These are phyloP conservation scores for Colletotrichum sp. DNA, from an alignment of 2,329 filamentous ascomycete species.

Conservation along the genomic window DNA sequence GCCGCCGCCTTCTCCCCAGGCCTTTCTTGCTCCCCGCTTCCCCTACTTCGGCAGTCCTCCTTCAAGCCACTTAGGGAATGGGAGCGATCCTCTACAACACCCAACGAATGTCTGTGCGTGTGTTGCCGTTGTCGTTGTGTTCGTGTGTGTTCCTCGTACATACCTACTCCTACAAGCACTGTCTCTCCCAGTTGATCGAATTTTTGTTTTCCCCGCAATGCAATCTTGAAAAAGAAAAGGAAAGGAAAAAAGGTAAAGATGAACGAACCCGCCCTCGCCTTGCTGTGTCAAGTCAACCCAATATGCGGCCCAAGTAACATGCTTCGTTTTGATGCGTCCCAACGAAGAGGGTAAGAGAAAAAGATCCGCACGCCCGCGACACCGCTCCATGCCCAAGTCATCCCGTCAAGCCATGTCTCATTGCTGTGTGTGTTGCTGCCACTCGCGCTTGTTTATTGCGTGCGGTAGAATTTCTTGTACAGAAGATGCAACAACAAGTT, in stretches of 20 bases:
- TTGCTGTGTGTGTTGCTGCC: background rate
- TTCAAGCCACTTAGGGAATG: background rate
- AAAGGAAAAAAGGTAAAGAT: background rate
- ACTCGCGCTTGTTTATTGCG: slow-evolving; percentile 50
- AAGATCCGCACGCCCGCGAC: slow-evolving; percentile 5
- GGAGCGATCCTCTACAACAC: background rate
- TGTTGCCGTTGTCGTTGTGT: background rate
- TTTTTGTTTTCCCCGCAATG: slow-evolving; percentile 16
- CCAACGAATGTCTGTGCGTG: background rate
- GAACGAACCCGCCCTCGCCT: slow-evolving; percentile 11
- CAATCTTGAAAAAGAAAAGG: background rate
- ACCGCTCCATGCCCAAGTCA: slow-evolving; percentile 1
- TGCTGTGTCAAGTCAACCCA: slow-evolving; percentile 1
- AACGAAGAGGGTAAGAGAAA: background rate
- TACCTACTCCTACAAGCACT: slow-evolving; percentile 12
- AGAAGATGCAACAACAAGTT: slow-evolving; percentile 95
- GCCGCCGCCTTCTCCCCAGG: background rate
- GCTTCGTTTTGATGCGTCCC: slow-evolving; percentile 6
- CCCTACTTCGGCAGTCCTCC: background rate
- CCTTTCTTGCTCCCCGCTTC: background rate
- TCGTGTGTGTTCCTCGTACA: background rate
- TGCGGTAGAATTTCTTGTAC: slow-evolving; percentile 97
- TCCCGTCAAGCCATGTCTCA: slow-evolving; percentile 18
- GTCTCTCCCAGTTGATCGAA: background rate
- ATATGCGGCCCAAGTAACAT: slow-evolving; percentile 15